Evolutionary conservation across 2,329 filamentous ascomycete genomes (phyloP).

Genomic region (Tolypocladium cylindrosporum): DNA sequence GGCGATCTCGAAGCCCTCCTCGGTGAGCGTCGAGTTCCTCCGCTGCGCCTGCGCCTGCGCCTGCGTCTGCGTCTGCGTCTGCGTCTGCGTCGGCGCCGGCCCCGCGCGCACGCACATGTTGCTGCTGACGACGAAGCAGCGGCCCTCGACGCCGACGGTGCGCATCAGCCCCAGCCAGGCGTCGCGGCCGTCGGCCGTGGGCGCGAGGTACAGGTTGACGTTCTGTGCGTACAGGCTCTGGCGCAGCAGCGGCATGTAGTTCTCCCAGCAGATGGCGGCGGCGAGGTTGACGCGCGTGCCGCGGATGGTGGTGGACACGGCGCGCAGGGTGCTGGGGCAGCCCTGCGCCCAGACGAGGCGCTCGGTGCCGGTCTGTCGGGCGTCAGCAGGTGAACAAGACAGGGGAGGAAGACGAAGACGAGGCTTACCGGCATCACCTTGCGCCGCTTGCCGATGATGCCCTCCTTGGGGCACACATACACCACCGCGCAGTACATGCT

Average conservation of each 20-base stretch:
- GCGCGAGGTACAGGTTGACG: conserved; percentile 83
- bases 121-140: conserved; percentile 75
- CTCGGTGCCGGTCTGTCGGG: conserved; percentile 59
- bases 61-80: not conserved
- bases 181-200: conserved; percentile 76
- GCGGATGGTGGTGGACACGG: conserved; percentile 69
- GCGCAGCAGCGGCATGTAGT: conserved; percentile 84
- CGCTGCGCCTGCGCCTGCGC: not conserved
- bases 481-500: conserved; percentile 76
- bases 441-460: conserved; percentile 72
- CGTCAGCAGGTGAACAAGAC: not conserved
- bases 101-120: conserved; percentile 60
- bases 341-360: conserved; percentile 85
- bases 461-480: conserved; percentile 67
- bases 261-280: conserved; percentile 92
- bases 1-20: conserved; percentile 38
- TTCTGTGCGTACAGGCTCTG: conserved; percentile 82
- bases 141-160: conserved; percentile 70
- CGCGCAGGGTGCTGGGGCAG: conserved; percentile 65
- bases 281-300: conserved; percentile 73
- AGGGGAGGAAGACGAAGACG: not conserved
- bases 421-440: conserved; percentile 77
- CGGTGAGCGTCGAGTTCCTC: conserved; percentile 29
- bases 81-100: not conserved
- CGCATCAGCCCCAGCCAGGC: conserved; percentile 77